Conservation (phyloP, 192 early-diverging fungal genomes). For the Backusella tuberculispora region DNA sequence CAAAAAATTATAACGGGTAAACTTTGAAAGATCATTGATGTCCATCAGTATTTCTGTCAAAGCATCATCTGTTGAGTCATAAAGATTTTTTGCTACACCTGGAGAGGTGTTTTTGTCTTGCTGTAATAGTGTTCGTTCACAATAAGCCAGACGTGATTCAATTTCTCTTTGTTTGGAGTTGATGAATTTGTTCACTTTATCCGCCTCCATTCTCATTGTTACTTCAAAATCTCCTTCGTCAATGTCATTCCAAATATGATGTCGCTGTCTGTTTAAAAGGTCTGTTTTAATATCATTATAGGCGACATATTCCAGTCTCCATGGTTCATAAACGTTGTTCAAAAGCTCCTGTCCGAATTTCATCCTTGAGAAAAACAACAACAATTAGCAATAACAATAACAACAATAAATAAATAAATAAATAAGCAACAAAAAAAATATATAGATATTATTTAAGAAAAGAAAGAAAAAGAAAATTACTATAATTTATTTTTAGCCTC, state of each 20-base stretch:
- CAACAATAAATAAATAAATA: conserved; percentile 6
- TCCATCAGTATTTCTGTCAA: conserved; percentile 41
- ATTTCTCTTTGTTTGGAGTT: conserved; percentile 76
- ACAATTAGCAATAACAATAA: background rate
- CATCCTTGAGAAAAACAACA: conserved; percentile 49
- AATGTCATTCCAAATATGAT: conserved; percentile 73
- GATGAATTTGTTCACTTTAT: conserved; percentile 77
- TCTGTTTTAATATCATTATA: conserved; percentile 69
- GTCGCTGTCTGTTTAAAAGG: conserved; percentile 51
- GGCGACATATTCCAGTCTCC: conserved; percentile 82
- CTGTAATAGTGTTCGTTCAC: conserved; percentile 57
- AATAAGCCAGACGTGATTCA: conserved; percentile 70
- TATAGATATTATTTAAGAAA: background rate
- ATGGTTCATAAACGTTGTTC: conserved; percentile 69
- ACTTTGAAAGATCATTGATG: conserved; percentile 42
- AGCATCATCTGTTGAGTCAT: conserved; percentile 41
- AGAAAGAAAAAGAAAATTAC: conserved; percentile 6
- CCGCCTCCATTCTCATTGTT: conserved; percentile 80
- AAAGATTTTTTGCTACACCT: conserved; percentile 35
- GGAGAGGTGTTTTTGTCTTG: conserved; percentile 12
- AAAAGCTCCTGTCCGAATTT: conserved; percentile 85
- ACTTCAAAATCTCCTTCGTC: conserved; percentile 90
- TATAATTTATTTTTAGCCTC: conserved; percentile 6
- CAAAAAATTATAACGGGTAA: conserved; percentile 65
- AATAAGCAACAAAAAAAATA: no score